Conservation (phyloP, 495 filamentous ascomycete species). For the Neurospora intermedia region DNA sequence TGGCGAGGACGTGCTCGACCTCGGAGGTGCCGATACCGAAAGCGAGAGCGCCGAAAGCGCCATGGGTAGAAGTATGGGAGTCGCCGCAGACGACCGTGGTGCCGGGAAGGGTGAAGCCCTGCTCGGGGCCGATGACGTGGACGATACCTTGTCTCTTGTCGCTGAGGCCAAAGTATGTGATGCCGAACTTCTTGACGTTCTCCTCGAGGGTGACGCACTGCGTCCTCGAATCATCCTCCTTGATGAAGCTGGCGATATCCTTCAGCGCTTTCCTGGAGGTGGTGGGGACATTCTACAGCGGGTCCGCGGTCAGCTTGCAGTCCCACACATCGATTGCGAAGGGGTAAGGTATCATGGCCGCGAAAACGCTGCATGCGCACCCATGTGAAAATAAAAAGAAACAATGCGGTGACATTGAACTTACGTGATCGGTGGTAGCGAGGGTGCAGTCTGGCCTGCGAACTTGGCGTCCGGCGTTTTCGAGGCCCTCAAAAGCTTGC, state of each 20-base stretch:
- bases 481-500: slow-evolving; percentile 95
- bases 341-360: background rate
- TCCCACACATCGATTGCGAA: background rate
- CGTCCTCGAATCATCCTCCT: slow-evolving; percentile 83
- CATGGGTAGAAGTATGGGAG: slow-evolving; percentile 95
- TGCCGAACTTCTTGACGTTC: slow-evolving; percentile 90
- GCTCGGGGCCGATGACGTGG: slow-evolving; percentile 97
- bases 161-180: slow-evolving; percentile 94
- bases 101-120: slow-evolving; percentile 95
- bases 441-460: slow-evolving; percentile 93
- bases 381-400: background rate
- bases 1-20: slow-evolving; percentile 96
- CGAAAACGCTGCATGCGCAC: background rate
- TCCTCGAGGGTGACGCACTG: slow-evolving; percentile 95
- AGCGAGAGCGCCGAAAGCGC: slow-evolving; percentile 88
- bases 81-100: slow-evolving; percentile 97
- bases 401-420: slow-evolving; percentile 15
- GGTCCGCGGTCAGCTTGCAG: slow-evolving; percentile 6
- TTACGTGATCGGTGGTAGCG: slow-evolving; percentile 92
- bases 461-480: slow-evolving; percentile 75
- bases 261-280: slow-evolving; percentile 82
- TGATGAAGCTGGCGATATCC: slow-evolving; percentile 75
- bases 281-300: slow-evolving; percentile 72
- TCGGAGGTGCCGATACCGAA: slow-evolving; percentile 98
- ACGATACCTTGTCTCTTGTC: slow-evolving; percentile 98